phyloP scores from a whole-genome alignment of 371 early-diverging fungal genomes.

The Lichtheimia hyalospora region DNA sequence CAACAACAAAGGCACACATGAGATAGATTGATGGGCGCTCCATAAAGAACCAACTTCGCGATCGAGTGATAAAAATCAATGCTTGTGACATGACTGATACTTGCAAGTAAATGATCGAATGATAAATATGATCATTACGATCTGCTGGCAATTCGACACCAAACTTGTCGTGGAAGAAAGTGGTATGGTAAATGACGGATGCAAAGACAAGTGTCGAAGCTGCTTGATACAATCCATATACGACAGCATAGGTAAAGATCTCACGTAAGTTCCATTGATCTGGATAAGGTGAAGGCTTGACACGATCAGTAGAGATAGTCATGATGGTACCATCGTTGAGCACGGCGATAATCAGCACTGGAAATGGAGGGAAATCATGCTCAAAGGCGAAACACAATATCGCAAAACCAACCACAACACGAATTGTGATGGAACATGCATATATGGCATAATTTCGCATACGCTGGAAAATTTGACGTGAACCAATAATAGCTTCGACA shows the following conservation, averaged over 20 bases:
- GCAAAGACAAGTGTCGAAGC: slow-evolving; percentile 59
- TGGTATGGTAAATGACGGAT: slow-evolving; percentile 38
- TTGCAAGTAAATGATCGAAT: slow-evolving; percentile 55
- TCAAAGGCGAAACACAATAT: slow-evolving; percentile 56
- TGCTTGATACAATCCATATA: slow-evolving; percentile 56
- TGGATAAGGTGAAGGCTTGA: slow-evolving; percentile 56
- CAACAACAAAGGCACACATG: slow-evolving; percentile 50
- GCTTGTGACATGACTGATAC: slow-evolving; percentile 57
- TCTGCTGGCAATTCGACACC: slow-evolving; percentile 25
- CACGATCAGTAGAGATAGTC: slow-evolving; percentile 62
- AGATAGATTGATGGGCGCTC: slow-evolving; percentile 52
- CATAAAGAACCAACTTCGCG: slow-evolving; percentile 50
- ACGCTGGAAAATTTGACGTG: slow-evolving; percentile 74
- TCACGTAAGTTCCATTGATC: slow-evolving; percentile 60
- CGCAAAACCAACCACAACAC: slow-evolving; percentile 63
- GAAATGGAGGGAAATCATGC: slow-evolving; percentile 64
- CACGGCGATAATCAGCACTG: slow-evolving; percentile 61
- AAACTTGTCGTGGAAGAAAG: slow-evolving; percentile 47
- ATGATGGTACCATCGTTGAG: slow-evolving; percentile 65
- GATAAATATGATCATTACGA: slow-evolving; percentile 41
- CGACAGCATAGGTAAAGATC: slow-evolving; percentile 56
- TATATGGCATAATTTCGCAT: slow-evolving; percentile 64
- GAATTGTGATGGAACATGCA: slow-evolving; percentile 63
- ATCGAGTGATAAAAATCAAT: slow-evolving; percentile 56
- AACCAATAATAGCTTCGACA: slow-evolving; percentile 63